Base-by-base conservation (phyloP, 805 yeast species). In the Nadsonia fulvescens region DNA sequence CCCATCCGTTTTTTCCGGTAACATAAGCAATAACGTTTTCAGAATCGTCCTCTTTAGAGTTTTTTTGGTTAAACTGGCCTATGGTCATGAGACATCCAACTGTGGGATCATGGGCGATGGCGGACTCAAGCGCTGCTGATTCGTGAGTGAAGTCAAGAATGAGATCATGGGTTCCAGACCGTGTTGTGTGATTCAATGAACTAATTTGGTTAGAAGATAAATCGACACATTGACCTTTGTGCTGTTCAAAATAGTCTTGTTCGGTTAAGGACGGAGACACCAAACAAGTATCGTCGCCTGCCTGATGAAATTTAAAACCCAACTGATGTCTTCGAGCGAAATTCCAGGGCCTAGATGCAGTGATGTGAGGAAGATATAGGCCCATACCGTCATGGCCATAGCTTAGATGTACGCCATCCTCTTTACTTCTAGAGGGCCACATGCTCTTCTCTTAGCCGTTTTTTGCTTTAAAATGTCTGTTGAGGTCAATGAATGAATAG, bases 341-440 rank as follows among this genome's bases (percentile, higher is more conserved):
- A 14, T 33, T 32, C 37, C 49, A 35, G 1, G 35, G 34, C 8
- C 37, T 27, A 5, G 38, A 32, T 6, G 34, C 32, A 8, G 34
- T 23, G 3, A 33, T 16, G 10, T 26, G 15, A 3, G 45, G 36
- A 3, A 34, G 31, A 28, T 33, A 38, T 3, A 47, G 18, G 8
- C 39, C 44, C 5, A 44, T 31, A 1, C 67, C 67, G 19, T 43
- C 48, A 6, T 56, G 53, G 2, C 68, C 68, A 36, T 55, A 56
- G 3, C 58, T 43, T 19, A 61, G 40, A 33, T 53, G 55, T 4
- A 46, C 46, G 4, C 63, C 63, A 19, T 44, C 35, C n/a, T n/a
- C n/a, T 10, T 47, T 51, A 17, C 39, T 39, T 27, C 47, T 50
- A 12, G 54, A 47, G 32, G 63, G 61, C 63, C 61, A 58, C 42